These are phyloP conservation scores for Cladosporium sp. DNA, from an alignment of 2,329 filamentous ascomycete genomes.

Conservation along the genomic window DNA sequence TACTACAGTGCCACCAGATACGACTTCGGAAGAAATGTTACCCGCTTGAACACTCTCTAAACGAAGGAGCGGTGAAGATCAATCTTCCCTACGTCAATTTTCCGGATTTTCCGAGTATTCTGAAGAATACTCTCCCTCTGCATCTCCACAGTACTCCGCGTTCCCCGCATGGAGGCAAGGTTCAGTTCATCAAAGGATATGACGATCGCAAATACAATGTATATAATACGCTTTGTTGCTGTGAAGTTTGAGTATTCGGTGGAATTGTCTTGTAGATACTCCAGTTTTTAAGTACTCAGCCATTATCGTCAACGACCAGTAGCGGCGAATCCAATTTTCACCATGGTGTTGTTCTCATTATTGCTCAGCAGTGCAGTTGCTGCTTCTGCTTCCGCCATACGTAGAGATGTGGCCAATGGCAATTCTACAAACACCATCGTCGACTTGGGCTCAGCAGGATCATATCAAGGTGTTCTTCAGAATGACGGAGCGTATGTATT, in stretches of 20 bases:
- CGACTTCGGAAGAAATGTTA: not conserved
- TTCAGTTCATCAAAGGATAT: not conserved
- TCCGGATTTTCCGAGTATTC: not conserved
- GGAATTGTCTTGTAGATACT: not conserved
- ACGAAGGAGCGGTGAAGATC: not conserved
- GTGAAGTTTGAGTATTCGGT: not conserved
- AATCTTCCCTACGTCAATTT: not conserved
- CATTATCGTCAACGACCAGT: not conserved
- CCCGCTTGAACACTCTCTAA: not conserved
- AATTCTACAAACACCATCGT: not conserved
- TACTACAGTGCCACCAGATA: not conserved
- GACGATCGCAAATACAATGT: not conserved
- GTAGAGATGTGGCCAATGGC: not conserved
- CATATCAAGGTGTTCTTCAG: conserved; percentile 3
- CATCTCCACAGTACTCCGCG: not conserved
- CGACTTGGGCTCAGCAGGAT: conserved; percentile 1
- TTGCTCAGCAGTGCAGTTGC: not conserved
- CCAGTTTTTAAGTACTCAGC: not conserved
- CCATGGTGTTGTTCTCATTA: not conserved
- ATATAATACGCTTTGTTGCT: not conserved
- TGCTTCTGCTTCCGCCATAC: not conserved
- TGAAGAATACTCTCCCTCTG: not conserved
- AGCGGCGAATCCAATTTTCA: not conserved
- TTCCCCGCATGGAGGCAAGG: not conserved
- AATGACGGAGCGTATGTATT: conserved; percentile 8